These are phyloP conservation scores for Daldinia sp. DNA, from an alignment of 2,329 filamentous ascomycete species.

Conservation along the genomic window DNA sequence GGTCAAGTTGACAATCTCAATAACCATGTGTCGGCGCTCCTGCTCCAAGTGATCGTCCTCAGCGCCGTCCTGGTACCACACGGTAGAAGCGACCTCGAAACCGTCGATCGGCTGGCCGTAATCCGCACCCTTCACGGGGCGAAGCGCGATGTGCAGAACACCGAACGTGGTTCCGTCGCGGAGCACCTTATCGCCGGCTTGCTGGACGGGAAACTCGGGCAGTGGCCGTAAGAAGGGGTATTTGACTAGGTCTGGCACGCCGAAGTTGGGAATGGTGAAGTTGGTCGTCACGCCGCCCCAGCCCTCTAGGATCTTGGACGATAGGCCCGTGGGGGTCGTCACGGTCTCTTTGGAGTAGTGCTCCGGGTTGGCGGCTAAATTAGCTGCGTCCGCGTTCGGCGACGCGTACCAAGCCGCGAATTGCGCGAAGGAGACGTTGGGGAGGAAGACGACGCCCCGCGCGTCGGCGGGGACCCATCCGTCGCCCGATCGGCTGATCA, in stretches of 20 bases:
- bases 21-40: constrained; percentile 34
- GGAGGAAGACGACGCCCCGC: constrained; percentile 44
- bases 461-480: constrained; percentile 45
- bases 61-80: constrained; percentile 35
- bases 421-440: constrained; percentile 43
- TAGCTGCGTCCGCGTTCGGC: constrained; percentile 46
- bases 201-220: constrained; percentile 46
- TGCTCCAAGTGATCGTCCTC: constrained; percentile 24
- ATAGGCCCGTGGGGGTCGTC: constrained; percentile 24
- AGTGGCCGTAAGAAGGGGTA: constrained; percentile 50
- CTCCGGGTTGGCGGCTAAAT: constrained; percentile 49
- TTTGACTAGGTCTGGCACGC: constrained; percentile 46
- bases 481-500: constrained; percentile 36
- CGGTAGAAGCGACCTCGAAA: constrained; percentile 32
- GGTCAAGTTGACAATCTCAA: constrained; percentile 37
- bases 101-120: constrained; percentile 26
- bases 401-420: constrained; percentile 47
- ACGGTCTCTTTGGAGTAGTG: constrained; percentile 48
- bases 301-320: constrained; percentile 48
- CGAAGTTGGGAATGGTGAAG: constrained; percentile 53
- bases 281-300: constrained; percentile 54
- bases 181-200: constrained; percentile 40
- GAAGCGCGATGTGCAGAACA: constrained; percentile 34
- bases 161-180: constrained; percentile 34
- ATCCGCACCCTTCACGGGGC: constrained; percentile 17